Conservation (phyloP, 2,329 filamentous ascomycete genomes). For the Hypoxylon rubiginosum region DNA sequence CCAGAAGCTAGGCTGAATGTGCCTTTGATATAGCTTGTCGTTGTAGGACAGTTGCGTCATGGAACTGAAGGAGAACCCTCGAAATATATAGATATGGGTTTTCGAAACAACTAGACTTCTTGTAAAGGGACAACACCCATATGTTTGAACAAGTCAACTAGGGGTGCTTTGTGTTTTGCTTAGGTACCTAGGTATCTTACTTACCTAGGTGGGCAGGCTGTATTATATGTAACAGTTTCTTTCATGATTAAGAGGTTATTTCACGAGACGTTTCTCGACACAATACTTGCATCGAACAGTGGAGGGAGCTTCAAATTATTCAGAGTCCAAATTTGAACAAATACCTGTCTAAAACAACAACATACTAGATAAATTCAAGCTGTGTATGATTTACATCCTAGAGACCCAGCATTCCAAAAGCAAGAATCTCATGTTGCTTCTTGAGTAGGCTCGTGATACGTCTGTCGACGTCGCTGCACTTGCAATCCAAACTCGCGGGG, state of each 20-base stretch:
- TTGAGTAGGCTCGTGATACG: constrained; percentile 20
- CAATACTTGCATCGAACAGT: neutral
- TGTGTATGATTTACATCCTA: neutral
- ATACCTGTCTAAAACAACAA: constrained; percentile 8
- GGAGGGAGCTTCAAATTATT: constrained; percentile 1
- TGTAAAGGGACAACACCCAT: neutral
- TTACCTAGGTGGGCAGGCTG: too few relatives aligned
- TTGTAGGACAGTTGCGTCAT: too few relatives aligned
- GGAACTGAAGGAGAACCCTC: too few relatives aligned
- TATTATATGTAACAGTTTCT: neutral
- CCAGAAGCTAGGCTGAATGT: neutral
- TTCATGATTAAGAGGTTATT: neutral
- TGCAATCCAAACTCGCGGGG: constrained; percentile 33
- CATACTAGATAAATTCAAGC: constrained; percentile 19
- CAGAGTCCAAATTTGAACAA: constrained; percentile 11
- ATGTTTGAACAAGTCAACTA: neutral
- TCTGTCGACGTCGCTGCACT: constrained; percentile 31
- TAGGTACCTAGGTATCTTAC: too few relatives aligned
- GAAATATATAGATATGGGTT: neutral
- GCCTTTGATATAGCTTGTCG: neutral
- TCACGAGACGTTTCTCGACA: neutral
- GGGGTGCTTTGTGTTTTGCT: neutral
- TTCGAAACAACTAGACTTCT: neutral
- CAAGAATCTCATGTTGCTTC: constrained; percentile 17
- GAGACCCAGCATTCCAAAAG: constrained; percentile 4